Base-by-base conservation (phyloP, 1,139 yeast genomes). In the Geotrichum fermentans region DNA sequence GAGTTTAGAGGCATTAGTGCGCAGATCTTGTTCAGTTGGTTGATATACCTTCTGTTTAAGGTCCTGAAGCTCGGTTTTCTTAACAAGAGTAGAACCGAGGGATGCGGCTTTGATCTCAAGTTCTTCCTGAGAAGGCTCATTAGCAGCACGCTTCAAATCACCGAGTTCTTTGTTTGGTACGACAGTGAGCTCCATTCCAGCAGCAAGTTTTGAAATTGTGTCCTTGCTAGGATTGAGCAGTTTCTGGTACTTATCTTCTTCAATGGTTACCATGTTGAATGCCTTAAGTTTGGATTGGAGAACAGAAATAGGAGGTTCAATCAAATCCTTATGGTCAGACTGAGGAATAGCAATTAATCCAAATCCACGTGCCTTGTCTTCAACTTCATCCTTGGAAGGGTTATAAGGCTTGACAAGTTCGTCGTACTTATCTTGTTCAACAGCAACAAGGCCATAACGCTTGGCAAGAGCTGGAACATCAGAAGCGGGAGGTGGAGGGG, bases 121-220 rank as follows among this genome's bases (percentile, higher is more conserved):
- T 26, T 47, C 53, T 7, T 35, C 16, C 13, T 26, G 21, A 3
- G 47, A 29, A n/a, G 52, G 49, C 20, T 45, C 40, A 8, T 14
- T 14, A 32, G 26, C 39, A 10, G 34, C 36, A 33, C 44, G 38
- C 26, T 43, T 40, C 28, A 51, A 43, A 6, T 37, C 36, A 13
- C 16, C 41, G 13, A 41, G 57, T 35, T 68, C 73, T 10, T 58
- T 59, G 13, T 54, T 49, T 10, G 65, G 57, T 2, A 77, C 47
- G 10, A 73, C 65, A 2, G 69, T 67, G 63, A 71, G 65, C 1
- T 78, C 78, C 21, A 38, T 37, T n/a, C 24, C 21, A 21, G 33
- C 18, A 21, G 51, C 44, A 24, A 30, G 40, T 16, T 42, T 28
- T 4, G 40, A 7, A 20, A 47, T 32, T 10, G 26, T 8, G n/a